These are phyloP conservation scores for Trypanosomatidae sp. DNA, from an alignment of 208 protist species.

Conservation along the genomic window DNA sequence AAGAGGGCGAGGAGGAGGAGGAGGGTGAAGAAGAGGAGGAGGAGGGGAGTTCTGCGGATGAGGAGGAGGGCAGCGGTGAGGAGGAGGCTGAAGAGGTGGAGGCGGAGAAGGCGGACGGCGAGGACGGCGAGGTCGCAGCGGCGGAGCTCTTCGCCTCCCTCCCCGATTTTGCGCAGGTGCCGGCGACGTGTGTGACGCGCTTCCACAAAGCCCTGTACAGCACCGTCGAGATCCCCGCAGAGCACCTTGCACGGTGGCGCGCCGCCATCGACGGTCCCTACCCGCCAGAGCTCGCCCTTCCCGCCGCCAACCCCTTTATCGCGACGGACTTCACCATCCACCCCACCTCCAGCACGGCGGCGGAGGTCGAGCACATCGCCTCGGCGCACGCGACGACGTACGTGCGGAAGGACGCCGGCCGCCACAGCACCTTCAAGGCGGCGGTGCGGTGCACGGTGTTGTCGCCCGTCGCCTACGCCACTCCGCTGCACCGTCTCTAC, in stretches of 20 bases:
- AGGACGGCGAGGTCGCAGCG: neutral
- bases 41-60: slow-evolving; percentile 5
- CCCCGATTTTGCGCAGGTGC: slow-evolving; percentile 50
- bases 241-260: slow-evolving; percentile 42
- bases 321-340: slow-evolving; percentile 67
- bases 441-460: slow-evolving; percentile 41
- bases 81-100: neutral
- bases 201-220: slow-evolving; percentile 41
- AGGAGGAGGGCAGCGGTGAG: neutral
- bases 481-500: slow-evolving; percentile 55
- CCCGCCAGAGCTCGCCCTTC: slow-evolving; percentile 31
- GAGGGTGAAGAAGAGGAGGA: neutral
- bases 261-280: slow-evolving; percentile 24
- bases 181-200: slow-evolving; percentile 27
- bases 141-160: slow-evolving; percentile 47
- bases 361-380: slow-evolving; percentile 17
- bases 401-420: slow-evolving; percentile 38
- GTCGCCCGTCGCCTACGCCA: slow-evolving; percentile 52
- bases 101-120: slow-evolving; percentile 6
- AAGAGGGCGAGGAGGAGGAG: neutral
- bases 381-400: slow-evolving; percentile 48
- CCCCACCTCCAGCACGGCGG: slow-evolving; percentile 7
- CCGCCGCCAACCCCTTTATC: slow-evolving; percentile 67
- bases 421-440: slow-evolving; percentile 64
- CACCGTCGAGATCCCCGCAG: slow-evolving; percentile 35